Conservation (phyloP, 208 protist genomes). For the Wallacemonas collosoma region DNA sequence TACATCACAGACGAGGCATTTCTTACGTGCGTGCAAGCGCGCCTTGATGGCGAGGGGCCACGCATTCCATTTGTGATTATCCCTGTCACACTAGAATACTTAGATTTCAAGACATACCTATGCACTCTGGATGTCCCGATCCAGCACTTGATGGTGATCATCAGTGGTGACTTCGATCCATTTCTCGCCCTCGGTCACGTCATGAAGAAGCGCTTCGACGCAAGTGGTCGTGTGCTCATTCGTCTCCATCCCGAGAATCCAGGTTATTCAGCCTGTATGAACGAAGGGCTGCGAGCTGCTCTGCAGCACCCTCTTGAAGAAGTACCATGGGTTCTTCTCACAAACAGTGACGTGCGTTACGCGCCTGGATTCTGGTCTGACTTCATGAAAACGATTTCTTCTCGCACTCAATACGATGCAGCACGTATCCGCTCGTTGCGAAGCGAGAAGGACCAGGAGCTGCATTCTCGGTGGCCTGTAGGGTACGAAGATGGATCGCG, state of each 20-base stretch:
- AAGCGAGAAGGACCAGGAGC: background rate
- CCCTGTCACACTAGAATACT: slow-evolving; percentile 39
- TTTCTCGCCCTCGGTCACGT: slow-evolving; percentile 5
- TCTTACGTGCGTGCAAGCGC: slow-evolving; percentile 15
- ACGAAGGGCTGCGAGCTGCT: slow-evolving; percentile 31
- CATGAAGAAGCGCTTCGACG: background rate
- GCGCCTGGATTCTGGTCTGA: slow-evolving; percentile 5
- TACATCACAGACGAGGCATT: slow-evolving; percentile 28
- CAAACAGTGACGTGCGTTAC: slow-evolving; percentile 44
- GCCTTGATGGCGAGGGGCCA: background rate
- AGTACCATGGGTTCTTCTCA: slow-evolving; percentile 44
- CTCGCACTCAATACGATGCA: slow-evolving; percentile 14
- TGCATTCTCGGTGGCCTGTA: slow-evolving; percentile 22
- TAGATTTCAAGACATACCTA: slow-evolving; percentile 39
- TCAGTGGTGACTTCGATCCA: slow-evolving; percentile 31
- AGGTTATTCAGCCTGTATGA: slow-evolving; percentile 33
- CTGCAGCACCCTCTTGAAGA: slow-evolving; percentile 21
- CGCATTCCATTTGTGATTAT: slow-evolving; percentile 35
- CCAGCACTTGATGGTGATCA: slow-evolving; percentile 41
- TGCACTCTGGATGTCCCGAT: slow-evolving; percentile 36
- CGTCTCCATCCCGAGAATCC: slow-evolving; percentile 28
- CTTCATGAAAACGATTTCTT: slow-evolving; percentile 19
- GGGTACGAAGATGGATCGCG: background rate
- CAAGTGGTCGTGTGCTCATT: slow-evolving; percentile 9
- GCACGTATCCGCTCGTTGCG: slow-evolving; percentile 3